Base-by-base conservation (phyloP, 1,284 basidiomycete genomes). In the Xanthoconium separans region DNA sequence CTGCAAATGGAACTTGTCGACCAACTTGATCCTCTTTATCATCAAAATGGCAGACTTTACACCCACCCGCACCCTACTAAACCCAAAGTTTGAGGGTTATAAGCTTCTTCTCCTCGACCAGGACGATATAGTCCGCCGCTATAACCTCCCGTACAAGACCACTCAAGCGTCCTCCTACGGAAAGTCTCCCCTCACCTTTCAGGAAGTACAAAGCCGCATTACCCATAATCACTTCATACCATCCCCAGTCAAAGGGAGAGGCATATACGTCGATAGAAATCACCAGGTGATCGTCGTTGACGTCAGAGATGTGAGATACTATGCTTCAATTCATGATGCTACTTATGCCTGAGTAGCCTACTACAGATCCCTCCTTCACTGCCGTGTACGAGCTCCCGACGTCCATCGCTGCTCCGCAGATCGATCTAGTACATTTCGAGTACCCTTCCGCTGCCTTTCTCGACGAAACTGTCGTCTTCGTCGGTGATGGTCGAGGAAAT, bases 21-120 rank as follows among this genome's bases (percentile, higher is more conserved):
- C n/a, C n/a, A n/a, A n/a, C n/a, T n/a, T n/a, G n/a, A 4, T 4
- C 27, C 27, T 27, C 6, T 16, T 16, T 34, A 15, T 16, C 33
- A 13, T 16, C 34, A 13, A 34, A 15, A 72, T 72, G 70, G 39
- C 69, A 43, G 61, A 67, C 49, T 78, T 80, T 55, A 61, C 64
- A 18, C 74, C 76, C 4, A 68, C 73, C 27, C 75, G 74, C 29
- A 58, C 71, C 34, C 76, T 93, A 5, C 70, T 89, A n/a, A 93
- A 93, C 61, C 83, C 88, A 3, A 89, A 87, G 60, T 94, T 94
- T 58, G 90, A 94, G 60, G 87, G 88, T 2, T 94, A 94, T 71
- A 91, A 84, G 65, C 77, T 94, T 37, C 77, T 84, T 55, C 73
- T 81, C 12, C 70, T 88, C 36, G 66, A 75, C 9, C 82, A 85